Base-by-base conservation (phyloP, 2,329 filamentous ascomycete genomes). In the Aspergillus aculeatinus region DNA sequence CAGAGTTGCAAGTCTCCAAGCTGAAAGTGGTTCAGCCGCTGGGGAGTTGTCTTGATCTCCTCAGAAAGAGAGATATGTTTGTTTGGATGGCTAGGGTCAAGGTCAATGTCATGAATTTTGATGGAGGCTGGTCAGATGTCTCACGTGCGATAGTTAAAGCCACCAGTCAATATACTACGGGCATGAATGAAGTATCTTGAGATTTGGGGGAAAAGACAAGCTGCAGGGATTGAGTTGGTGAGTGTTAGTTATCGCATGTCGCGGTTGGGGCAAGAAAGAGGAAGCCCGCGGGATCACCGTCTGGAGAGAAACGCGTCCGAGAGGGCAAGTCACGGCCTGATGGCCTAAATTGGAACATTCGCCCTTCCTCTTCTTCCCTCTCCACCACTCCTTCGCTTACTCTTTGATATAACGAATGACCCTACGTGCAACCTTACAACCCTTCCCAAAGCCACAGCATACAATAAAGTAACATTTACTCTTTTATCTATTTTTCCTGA, bases 271-370 rank as follows among this genome's bases (percentile, higher is more conserved):
- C 57, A 55, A 57, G 51, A 51, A 48, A 57, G 29, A 61, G 56
- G 56, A 63, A 59, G 59, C 33, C 33, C 33, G 33, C 61, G 61
- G 61, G 58, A 59, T 55, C 59, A 59, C 53, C 54, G 57, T 57
- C 59, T 63, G 58, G 52, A 52, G 60, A 58, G 56, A 48, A 55
- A 55, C 59, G 48, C 61, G 49, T 55, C 53, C 53, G 55, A 60
- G 58, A 59, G 50, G 59, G 57, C 60, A 63, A 63, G 57, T 55
- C 61, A 58, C 61, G 61, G 51, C 50, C 55, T 55, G 39, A 14
- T 44, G 39, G 39, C 39, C 39, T 44, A 44, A 44, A 44, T 44
- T 44, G 39, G 39, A 44, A 44, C 39, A 44, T 44, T 44, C 39
- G 39, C 39, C 39, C 39, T 44, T 44, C 39, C 39, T 44, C 27